Evolutionary conservation across 805 yeast genomes (phyloP).

Genomic region (Nakazawaea anatomiae): DNA sequence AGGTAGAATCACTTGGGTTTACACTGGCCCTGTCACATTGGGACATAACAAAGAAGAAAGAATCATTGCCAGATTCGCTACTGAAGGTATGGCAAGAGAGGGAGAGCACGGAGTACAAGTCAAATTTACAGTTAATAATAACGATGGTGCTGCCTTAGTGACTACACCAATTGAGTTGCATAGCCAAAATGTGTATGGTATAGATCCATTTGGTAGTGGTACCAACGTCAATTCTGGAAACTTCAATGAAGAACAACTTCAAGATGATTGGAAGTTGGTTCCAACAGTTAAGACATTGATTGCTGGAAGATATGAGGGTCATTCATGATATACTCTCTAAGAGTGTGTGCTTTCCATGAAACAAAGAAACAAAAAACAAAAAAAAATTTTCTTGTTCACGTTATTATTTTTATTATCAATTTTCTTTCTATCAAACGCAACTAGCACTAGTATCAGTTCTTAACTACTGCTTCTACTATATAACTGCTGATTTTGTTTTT

Average conservation of each 20-base stretch:
- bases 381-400: not conserved
- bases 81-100: conserved; percentile 67
- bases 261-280: conserved; percentile 27
- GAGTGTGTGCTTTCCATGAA: no score
- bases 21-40: conserved; percentile 31
- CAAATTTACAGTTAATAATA: conserved; percentile 46
- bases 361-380: no score
- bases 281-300: conserved; percentile 41
- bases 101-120: conserved; percentile 68
- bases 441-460: no score
- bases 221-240: not conserved
- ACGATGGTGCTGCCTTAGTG: conserved; percentile 39
- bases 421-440: no score
- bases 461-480: no score
- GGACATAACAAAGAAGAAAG: conserved; percentile 47
- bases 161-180: conserved; percentile 29
- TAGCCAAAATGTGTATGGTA: conserved; percentile 19
- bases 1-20: conserved; percentile 81
- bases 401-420: no score
- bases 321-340: conserved; percentile 9
- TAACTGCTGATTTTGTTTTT: no score
- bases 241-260: conserved; percentile 14
- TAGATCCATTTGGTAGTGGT: conserved; percentile 28
- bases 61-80: conserved; percentile 80
- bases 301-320: conserved; percentile 45